A percentile compares a stretch with the other conserved stretches of the same genome.
phyloP scores from a whole-genome alignment of 2,329 filamentous ascomycete species.

The Aspergillus brunneoviolaceus region DNA sequence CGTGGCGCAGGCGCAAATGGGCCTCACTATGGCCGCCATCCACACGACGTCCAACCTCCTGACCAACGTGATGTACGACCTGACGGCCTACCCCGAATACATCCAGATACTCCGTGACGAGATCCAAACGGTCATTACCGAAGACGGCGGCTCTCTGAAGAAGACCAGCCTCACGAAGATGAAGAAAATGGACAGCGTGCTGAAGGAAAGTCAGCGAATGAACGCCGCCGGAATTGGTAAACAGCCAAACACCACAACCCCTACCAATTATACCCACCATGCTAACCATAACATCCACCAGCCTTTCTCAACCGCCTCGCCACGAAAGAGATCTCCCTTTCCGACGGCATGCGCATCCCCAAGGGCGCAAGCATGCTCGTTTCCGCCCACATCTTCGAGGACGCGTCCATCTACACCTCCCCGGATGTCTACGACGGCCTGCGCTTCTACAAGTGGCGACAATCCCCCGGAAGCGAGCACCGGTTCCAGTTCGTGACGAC shows the following conservation, averaged over 20 bases:
- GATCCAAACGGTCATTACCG: constrained; percentile 44
- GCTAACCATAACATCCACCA: constrained; percentile 5
- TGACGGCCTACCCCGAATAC: constrained; percentile 53
- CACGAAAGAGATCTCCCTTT: constrained; percentile 23
- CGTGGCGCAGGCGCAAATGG: constrained; percentile 23
- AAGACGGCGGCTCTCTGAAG: constrained; percentile 38
- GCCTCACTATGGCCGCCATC: constrained; percentile 33
- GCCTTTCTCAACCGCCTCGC: constrained; percentile 29
- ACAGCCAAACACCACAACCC: constrained; percentile 4
- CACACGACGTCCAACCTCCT: constrained; percentile 36
- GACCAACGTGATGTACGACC: constrained; percentile 54
- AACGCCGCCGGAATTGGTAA: constrained; percentile 29
- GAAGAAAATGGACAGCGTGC: constrained; percentile 37
- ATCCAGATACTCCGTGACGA: constrained; percentile 55
- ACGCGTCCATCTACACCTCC: constrained; percentile 29
- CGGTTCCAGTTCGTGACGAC: constrained; percentile 33
- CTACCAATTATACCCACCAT: neutral
- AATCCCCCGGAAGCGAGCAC: constrained; percentile 31
- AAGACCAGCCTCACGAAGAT: constrained; percentile 35
- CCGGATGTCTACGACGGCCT: constrained; percentile 35
- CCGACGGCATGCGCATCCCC: constrained; percentile 32
- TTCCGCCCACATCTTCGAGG: constrained; percentile 27
- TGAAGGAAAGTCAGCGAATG: constrained; percentile 36
- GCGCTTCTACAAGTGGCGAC: constrained; percentile 34
- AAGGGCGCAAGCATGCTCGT: constrained; percentile 27